Evolutionary conservation across 768 basidiomycete species (phyloP).

Genomic region (Pleurotus citrinopileatus): DNA sequence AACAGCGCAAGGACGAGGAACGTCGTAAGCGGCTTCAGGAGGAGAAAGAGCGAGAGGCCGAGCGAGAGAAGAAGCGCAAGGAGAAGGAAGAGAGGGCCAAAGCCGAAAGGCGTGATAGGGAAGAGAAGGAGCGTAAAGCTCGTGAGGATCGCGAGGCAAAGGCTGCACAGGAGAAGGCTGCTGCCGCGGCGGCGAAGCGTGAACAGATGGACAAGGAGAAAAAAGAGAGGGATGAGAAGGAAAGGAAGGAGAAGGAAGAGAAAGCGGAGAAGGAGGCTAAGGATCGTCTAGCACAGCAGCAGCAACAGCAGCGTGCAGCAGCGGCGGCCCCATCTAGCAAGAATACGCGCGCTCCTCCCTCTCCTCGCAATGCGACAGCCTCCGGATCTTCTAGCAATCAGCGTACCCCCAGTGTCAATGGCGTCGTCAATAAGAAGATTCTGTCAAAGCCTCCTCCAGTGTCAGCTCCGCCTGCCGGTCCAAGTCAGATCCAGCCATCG

Average conservation of each 20-base stretch:
- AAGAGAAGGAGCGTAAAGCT: constrained; percentile 59
- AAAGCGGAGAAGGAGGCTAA: constrained; percentile 19
- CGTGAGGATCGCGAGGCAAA: constrained; percentile 66
- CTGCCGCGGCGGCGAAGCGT: constrained; percentile 17
- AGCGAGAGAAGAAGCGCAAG: constrained; percentile 70
- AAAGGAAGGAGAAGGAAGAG: constrained; percentile 26
- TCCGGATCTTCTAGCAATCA: constrained; percentile 44
- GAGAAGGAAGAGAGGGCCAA: constrained; percentile 71
- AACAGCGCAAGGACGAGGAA: constrained; percentile 81
- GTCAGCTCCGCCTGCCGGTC: constrained; percentile 29
- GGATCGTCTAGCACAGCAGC: constrained; percentile 35
- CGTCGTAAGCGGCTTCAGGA: constrained; percentile 69
- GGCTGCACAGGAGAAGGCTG: constrained; percentile 20
- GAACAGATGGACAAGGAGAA: constrained; percentile 21
- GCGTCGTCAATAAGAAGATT: constrained; percentile 57
- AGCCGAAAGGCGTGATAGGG: constrained; percentile 73
- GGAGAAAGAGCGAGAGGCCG: constrained; percentile 77
- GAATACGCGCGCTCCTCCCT: constrained; percentile 46
- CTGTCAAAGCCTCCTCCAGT: constrained; percentile 43
- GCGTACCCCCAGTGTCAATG: constrained; percentile 44
- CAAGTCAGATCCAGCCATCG: constrained; percentile 28
- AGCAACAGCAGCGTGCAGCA: constrained; percentile 47
- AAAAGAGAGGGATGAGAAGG: constrained; percentile 24
- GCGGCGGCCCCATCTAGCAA: constrained; percentile 38
- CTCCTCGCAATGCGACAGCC: constrained; percentile 43